These are phyloP conservation scores for Collybia mongolica DNA, from an alignment of 768 basidiomycete species.

Conservation along the genomic window DNA sequence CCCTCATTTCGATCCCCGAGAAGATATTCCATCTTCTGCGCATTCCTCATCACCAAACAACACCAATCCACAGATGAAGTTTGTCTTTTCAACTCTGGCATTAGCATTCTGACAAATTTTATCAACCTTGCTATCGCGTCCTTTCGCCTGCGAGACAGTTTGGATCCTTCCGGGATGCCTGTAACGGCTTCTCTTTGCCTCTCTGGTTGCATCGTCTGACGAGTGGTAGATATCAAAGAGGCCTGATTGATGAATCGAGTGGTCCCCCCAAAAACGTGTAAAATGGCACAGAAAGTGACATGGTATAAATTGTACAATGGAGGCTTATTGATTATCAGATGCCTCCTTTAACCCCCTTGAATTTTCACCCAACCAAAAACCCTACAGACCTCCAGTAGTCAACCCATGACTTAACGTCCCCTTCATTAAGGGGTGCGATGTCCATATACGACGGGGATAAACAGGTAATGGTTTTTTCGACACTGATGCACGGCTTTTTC, in stretches of 20 bases:
- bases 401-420: constrained; percentile 5
- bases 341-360: too few relatives aligned
- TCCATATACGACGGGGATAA: not conserved
- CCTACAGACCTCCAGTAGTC: constrained; percentile 8
- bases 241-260: too few relatives aligned
- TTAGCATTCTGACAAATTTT: constrained; percentile 11
- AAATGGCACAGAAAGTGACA: too few relatives aligned
- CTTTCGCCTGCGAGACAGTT: not conserved
- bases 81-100: constrained; percentile 12
- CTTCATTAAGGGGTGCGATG: not conserved
- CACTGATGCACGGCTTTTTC: constrained; percentile 3
- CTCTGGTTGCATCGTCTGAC: not conserved
- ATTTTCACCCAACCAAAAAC: not conserved
- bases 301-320: too few relatives aligned
- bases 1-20: not conserved
- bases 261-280: too few relatives aligned
- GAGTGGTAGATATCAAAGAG: too few relatives aligned
- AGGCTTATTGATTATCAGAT: too few relatives aligned
- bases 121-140: constrained; percentile 12
- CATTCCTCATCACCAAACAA: constrained; percentile 3
- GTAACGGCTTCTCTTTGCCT: not conserved
- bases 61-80: not conserved
- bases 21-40: constrained; percentile 13
- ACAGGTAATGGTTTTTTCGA: not conserved
- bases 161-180: not conserved